Conservation (phyloP, 1,284 basidiomycete genomes). For the Volvariella surrecta region DNA sequence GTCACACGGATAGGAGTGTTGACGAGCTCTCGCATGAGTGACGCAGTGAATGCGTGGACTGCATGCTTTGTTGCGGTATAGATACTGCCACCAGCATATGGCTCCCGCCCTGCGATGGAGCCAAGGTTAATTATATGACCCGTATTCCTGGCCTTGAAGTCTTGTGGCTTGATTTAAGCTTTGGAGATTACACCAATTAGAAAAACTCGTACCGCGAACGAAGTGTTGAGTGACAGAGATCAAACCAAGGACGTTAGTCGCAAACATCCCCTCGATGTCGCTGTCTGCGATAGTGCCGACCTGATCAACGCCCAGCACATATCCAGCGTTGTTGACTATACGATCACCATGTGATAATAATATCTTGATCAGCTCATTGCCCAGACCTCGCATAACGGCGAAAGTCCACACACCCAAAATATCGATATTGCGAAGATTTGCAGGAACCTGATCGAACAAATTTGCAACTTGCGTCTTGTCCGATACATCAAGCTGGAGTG, state of each 20-base stretch:
- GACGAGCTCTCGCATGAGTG: slow-evolving; percentile 81
- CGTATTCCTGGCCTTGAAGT: slow-evolving; percentile 82
- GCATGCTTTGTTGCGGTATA: slow-evolving; percentile 87
- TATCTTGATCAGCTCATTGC: not conserved
- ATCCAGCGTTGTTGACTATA: slow-evolving; percentile 83
- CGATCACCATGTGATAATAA: not conserved
- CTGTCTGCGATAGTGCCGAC: slow-evolving; percentile 71
- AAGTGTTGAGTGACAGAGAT: slow-evolving; percentile 79
- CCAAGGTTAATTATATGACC: slow-evolving; percentile 97
- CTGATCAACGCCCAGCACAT: slow-evolving; percentile 75
- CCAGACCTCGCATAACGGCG: not conserved
- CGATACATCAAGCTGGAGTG: slow-evolving; percentile 67
- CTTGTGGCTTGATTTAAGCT: slow-evolving; percentile 26
- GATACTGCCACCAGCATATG: slow-evolving; percentile 83
- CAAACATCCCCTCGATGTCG: slow-evolving; percentile 85
- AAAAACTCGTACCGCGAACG: slow-evolving; percentile 45
- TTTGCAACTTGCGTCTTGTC: slow-evolving; percentile 61
- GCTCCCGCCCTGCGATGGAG: slow-evolving; percentile 85
- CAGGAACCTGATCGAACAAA: slow-evolving; percentile 62
- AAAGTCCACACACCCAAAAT: slow-evolving; percentile 49
- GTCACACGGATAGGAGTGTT: slow-evolving; percentile 88
- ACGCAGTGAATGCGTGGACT: slow-evolving; percentile 81
- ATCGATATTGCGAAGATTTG: slow-evolving; percentile 60
- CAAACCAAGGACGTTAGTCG: slow-evolving; percentile 88
- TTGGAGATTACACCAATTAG: not conserved